These are phyloP conservation scores for Simplicillium sp. DNA, from an alignment of 2,329 filamentous ascomycete genomes.

Conservation along the genomic window DNA sequence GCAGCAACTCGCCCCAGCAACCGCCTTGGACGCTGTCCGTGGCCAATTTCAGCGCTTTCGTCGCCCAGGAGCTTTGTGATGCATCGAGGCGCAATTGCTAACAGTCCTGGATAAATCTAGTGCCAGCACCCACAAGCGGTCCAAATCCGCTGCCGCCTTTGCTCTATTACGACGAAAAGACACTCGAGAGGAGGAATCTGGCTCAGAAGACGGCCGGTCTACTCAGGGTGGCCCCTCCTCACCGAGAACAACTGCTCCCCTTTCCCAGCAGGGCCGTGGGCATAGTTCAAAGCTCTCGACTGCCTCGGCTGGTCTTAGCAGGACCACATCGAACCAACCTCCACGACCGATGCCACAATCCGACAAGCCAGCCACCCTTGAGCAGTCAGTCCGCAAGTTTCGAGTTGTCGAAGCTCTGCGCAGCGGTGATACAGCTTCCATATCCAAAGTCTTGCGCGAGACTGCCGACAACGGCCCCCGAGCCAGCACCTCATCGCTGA, in stretches of 20 bases:
- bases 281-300: slow-evolving; percentile 39
- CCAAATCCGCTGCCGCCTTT: slow-evolving; percentile 42
- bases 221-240: slow-evolving; percentile 22
- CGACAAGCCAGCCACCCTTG: slow-evolving; percentile 53
- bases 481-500: slow-evolving; percentile 47
- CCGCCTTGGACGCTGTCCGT: background rate
- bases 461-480: slow-evolving; percentile 41
- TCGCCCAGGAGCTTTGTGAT: too few species aligned
- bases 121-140: slow-evolving; percentile 37
- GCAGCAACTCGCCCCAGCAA: background rate
- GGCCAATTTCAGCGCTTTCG: too few species aligned
- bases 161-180: slow-evolving; percentile 46
- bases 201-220: slow-evolving; percentile 38
- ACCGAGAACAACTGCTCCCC: slow-evolving; percentile 19
- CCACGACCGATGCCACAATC: slow-evolving; percentile 13
- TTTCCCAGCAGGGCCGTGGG: slow-evolving; percentile 24
- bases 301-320: slow-evolving; percentile 28
- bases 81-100: too few species aligned
- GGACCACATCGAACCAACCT: slow-evolving; percentile 24
- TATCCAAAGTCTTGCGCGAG: slow-evolving; percentile 76
- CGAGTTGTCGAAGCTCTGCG: slow-evolving; percentile 87
- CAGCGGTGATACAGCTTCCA: slow-evolving; percentile 81
- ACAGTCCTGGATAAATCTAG: background rate
- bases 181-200: slow-evolving; percentile 41
- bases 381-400: slow-evolving; percentile 92